Evolutionary conservation across 1,284 basidiomycete species (phyloP).

Genomic region (Stygiomarasmius scandens): DNA sequence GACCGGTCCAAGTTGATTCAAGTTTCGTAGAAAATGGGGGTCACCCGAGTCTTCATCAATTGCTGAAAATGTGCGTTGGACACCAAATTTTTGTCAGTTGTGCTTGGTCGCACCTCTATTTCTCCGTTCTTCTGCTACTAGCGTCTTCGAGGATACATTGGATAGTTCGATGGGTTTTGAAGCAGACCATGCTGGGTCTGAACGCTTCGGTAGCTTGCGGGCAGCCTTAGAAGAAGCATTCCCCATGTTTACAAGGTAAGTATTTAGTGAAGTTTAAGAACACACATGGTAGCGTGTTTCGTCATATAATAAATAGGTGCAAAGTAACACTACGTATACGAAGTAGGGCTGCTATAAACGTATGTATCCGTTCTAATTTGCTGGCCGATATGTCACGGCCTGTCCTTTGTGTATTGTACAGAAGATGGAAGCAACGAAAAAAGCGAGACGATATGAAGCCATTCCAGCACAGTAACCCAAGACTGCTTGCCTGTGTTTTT

Average conservation of each 20-base stretch:
- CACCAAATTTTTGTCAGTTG: not conserved
- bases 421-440: slow-evolving; percentile 18
- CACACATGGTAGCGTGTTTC: slow-evolving; percentile 3
- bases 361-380: slow-evolving; percentile 18
- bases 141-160: slow-evolving; percentile 19
- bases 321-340: slow-evolving; percentile 10
- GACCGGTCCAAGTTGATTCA: slow-evolving; percentile 73
- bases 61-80: slow-evolving; percentile 38
- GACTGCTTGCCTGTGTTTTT: slow-evolving; percentile 23
- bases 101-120: slow-evolving; percentile 45
- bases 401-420: slow-evolving; percentile 44
- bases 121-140: slow-evolving; percentile 55
- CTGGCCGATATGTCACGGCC: slow-evolving; percentile 32
- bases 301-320: slow-evolving; percentile 10
- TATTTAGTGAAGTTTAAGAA: slow-evolving; percentile 1
- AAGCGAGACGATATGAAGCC: slow-evolving; percentile 26
- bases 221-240: slow-evolving; percentile 66
- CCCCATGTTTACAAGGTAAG: slow-evolving; percentile 68
- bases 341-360: slow-evolving; percentile 7
- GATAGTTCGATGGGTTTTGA: slow-evolving; percentile 40
- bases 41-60: slow-evolving; percentile 73
- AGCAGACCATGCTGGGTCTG: slow-evolving; percentile 54
- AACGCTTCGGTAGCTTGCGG: slow-evolving; percentile 61
- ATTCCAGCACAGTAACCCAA: slow-evolving; percentile 27
- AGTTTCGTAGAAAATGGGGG: slow-evolving; percentile 75